These are phyloP conservation scores for Trametes maxima DNA, from an alignment of 768 basidiomycete species.

Conservation along the genomic window DNA sequence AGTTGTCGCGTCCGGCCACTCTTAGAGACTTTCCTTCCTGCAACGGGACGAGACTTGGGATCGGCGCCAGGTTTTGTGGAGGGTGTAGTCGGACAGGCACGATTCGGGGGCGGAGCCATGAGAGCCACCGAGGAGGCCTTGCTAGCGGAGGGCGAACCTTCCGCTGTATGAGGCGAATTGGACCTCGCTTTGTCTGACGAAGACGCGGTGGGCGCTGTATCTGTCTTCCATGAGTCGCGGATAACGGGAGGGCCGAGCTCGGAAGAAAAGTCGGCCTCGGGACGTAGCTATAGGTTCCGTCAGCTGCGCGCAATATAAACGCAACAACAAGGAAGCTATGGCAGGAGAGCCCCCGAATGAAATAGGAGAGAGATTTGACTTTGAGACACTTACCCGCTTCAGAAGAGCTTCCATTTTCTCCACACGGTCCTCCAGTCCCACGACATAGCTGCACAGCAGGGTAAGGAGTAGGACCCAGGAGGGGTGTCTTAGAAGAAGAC, in stretches of 20 bases:
- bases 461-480: not conserved
- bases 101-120: slow-evolving; percentile 9
- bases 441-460: slow-evolving; percentile 33
- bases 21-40: slow-evolving; percentile 9
- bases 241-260: slow-evolving; percentile 64
- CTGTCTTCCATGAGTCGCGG: slow-evolving; percentile 64
- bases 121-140: slow-evolving; percentile 10
- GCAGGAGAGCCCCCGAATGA: slow-evolving; percentile 28
- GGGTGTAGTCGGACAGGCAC: slow-evolving; percentile 11
- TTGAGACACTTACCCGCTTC: slow-evolving; percentile 35
- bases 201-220: slow-evolving; percentile 26
- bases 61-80: not conserved
- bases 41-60: not conserved
- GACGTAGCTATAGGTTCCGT: slow-evolving; percentile 51
- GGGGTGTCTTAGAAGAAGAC: slow-evolving; percentile 18
- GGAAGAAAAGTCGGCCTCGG: slow-evolving; percentile 59
- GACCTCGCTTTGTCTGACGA: slow-evolving; percentile 14
- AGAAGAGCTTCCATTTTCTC: slow-evolving; percentile 41
- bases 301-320: not conserved
- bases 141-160: slow-evolving; percentile 7
- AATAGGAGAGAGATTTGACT: slow-evolving; percentile 23
- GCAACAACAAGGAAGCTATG: not conserved
- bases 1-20: not conserved
- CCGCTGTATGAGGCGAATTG: slow-evolving; percentile 3
- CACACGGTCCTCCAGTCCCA: slow-evolving; percentile 38